Percentiles rank a stretch among this genome's conserved stretches.
phyloP scores from a whole-genome alignment of 768 basidiomycete species.

The Arthromyces matolae region DNA sequence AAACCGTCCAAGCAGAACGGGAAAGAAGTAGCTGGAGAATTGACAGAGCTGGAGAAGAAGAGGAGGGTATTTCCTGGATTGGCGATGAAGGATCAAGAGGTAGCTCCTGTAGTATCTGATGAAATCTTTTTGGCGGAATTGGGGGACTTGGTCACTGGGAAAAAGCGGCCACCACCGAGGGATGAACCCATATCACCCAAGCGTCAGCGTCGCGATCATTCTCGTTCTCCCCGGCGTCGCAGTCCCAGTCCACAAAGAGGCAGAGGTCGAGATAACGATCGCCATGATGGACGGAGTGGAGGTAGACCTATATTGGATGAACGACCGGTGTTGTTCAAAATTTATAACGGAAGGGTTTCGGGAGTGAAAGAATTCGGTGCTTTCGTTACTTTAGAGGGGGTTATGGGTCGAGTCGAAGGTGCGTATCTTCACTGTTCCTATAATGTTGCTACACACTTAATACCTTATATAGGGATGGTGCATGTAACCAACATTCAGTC shows the following conservation, averaged over 20 bases:
- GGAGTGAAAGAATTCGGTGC: constrained; percentile 94
- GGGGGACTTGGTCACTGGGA: constrained; percentile 83
- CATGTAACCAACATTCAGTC: constrained; percentile 91
- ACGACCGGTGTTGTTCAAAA: constrained; percentile 86
- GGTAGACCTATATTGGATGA: constrained; percentile 58
- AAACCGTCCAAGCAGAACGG: constrained; percentile 35
- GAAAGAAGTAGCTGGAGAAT: constrained; percentile 28
- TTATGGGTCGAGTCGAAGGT: constrained; percentile 88
- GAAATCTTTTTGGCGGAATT: constrained; percentile 86
- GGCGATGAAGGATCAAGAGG: constrained; percentile 73
- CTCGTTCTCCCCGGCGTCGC: constrained; percentile 45
- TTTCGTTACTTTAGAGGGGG: constrained; percentile 86
- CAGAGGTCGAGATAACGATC: constrained; percentile 39
- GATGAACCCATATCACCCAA: constrained; percentile 50
- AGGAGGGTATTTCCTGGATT: constrained; percentile 89
- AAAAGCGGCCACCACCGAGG: constrained; percentile 46
- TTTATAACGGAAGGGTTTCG: constrained; percentile 84
- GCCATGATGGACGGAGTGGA: constrained; percentile 30
- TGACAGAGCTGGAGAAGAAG: constrained; percentile 70
- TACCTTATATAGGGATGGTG: constrained; percentile 74
- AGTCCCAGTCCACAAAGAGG: constrained; percentile 62
- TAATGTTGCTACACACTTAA: constrained; percentile 6
- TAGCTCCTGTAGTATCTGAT: constrained; percentile 54
- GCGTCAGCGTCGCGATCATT: constrained; percentile 53
- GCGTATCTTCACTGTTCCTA: constrained; percentile 22